Evolutionary conservation across 495 filamentous ascomycete species (phyloP).

Genomic region (Penicillium subrubescens): DNA sequence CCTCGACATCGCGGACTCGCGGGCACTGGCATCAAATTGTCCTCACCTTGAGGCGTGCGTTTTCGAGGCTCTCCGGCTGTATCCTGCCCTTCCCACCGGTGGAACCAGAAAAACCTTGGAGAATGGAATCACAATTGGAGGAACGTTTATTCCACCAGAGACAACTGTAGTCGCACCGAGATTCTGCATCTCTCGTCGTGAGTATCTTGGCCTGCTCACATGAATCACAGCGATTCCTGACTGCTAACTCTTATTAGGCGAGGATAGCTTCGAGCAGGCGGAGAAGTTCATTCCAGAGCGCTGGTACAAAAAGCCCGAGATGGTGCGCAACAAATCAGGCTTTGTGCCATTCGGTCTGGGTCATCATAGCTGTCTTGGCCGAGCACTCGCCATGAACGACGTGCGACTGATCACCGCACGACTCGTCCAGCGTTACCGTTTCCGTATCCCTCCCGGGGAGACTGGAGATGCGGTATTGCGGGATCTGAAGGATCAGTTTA

Average conservation of each 20-base stretch:
- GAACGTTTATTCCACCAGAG: conserved; percentile 27
- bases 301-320: conserved; percentile 49
- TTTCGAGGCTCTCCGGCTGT: conserved; percentile 54
- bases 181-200: conserved; percentile 42
- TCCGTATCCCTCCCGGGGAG: conserved; percentile 45
- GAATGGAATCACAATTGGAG: conserved; percentile 25
- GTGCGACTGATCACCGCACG: conserved; percentile 46
- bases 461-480: conserved; percentile 35
- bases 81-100: conserved; percentile 47
- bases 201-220: conserved; percentile 21
- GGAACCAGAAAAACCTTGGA: conserved; percentile 35
- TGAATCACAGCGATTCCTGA: not conserved
- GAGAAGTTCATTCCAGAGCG: conserved; percentile 57
- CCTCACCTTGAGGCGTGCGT: conserved; percentile 51
- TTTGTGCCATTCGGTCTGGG: conserved; percentile 57
- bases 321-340: conserved; percentile 49
- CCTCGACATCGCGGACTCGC: conserved; percentile 10
- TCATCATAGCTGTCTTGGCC: conserved; percentile 48
- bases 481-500: conserved; percentile 48
- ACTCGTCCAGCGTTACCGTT: conserved; percentile 45
- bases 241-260: conserved; percentile 19
- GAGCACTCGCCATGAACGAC: conserved; percentile 51
- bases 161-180: conserved; percentile 35
- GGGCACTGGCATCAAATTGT: conserved; percentile 22
- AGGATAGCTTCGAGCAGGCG: conserved; percentile 37